Conservation (phyloP, 2,329 filamentous ascomycete genomes). For the Bipolaris gigantea region DNA sequence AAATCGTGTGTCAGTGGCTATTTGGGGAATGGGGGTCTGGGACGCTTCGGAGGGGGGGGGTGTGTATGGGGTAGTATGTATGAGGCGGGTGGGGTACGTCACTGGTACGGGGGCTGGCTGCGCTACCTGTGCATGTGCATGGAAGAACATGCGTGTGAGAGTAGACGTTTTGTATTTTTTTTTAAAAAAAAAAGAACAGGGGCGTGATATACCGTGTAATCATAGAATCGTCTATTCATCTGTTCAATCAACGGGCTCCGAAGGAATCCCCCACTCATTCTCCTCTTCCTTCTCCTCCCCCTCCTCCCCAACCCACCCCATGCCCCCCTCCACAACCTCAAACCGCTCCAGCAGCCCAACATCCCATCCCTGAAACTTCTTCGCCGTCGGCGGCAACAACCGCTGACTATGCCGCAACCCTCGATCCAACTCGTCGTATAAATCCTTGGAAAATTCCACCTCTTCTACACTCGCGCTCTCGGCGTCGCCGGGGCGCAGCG, state of each 20-base stretch:
- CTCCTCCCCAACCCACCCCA: not conserved
- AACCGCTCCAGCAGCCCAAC: constrained; percentile 65
- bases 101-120: too few species aligned
- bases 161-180: too few species aligned
- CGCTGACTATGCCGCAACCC: constrained; percentile 54
- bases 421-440: constrained; percentile 52
- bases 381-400: constrained; percentile 59
- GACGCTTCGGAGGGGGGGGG: not conserved
- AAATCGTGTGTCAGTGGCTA: too few species aligned
- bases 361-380: constrained; percentile 66
- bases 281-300: not conserved
- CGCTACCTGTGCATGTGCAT: too few species aligned
- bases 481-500: constrained; percentile 33
- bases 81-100: too few species aligned
- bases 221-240: too few species aligned
- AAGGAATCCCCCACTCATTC: not conserved
- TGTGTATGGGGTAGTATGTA: too few species aligned
- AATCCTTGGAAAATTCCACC: constrained; percentile 54
- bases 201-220: too few species aligned
- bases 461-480: constrained; percentile 54
- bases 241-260: constrained; percentile 8
- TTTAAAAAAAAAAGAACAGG: too few species aligned
- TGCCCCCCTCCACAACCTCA: constrained; percentile 32
- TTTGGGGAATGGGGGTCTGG: too few species aligned
- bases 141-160: too few species aligned